These are phyloP conservation scores for Hyaloperonospora brassicae DNA, from an alignment of 352 stramenopile species.

Conservation along the genomic window DNA sequence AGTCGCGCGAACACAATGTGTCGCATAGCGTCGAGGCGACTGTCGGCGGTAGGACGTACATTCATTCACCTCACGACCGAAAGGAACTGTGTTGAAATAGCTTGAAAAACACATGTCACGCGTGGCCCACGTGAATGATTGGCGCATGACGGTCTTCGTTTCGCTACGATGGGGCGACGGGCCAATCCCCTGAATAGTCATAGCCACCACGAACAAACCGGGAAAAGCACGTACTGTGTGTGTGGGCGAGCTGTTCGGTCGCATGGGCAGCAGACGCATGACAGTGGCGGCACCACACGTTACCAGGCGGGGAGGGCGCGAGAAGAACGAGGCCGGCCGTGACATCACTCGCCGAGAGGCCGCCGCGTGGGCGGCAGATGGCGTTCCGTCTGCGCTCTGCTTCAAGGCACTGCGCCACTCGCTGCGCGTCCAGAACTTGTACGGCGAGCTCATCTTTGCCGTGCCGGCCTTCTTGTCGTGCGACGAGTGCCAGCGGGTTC, in stretches of 20 bases:
- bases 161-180: too few species aligned
- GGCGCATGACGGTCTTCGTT: too few species aligned
- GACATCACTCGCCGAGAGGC: conserved; percentile 10
- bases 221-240: too few species aligned
- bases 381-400: conserved; percentile 34
- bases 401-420: conserved; percentile 34
- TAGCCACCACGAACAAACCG: not conserved
- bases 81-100: too few species aligned
- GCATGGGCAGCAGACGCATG: conserved; percentile 19
- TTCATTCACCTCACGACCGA: too few species aligned
- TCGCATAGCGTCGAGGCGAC: too few species aligned
- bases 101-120: too few species aligned
- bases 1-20: too few species aligned
- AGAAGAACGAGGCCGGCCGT: conserved; percentile 17
- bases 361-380: conserved; percentile 20
- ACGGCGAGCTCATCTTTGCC: conserved; percentile 58
- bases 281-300: not conserved
- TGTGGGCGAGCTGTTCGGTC: too few species aligned
- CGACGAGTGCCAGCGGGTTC: conserved; percentile 50
- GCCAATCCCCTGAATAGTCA: conserved; percentile 1
- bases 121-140: not conserved
- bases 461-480: conserved; percentile 57
- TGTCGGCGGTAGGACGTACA: too few species aligned
- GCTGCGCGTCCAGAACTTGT: conserved; percentile 32
- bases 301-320: conserved; percentile 7